Evolutionary conservation across 345 rosid genomes (phyloP).

Genomic region (Melastoma malabathricum): DNA sequence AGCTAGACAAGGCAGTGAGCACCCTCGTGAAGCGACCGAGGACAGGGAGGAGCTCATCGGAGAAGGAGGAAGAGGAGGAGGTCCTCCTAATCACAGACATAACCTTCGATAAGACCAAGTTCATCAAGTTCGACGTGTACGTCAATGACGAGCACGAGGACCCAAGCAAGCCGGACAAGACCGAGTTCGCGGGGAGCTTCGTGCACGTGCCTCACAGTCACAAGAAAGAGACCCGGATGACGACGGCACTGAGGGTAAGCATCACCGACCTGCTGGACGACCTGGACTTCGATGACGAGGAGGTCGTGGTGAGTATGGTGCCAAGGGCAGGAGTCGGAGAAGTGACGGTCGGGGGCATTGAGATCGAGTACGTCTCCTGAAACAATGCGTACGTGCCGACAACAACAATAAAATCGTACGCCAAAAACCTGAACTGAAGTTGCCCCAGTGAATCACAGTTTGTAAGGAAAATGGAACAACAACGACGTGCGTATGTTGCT

Average conservation of each 20-base stretch:
- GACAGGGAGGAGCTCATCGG: constrained; percentile 30
- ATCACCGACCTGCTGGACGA: constrained; percentile 41
- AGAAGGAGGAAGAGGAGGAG: constrained; percentile 50
- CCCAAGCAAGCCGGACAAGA: constrained; percentile 16
- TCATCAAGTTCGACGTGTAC: constrained; percentile 41
- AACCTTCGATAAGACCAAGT: constrained; percentile 20
- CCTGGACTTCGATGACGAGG: constrained; percentile 40
- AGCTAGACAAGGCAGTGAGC: constrained; percentile 19
- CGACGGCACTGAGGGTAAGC: constrained; percentile 26
- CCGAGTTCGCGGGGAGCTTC: constrained; percentile 50
- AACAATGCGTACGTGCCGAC: too few relatives aligned
- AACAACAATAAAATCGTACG: too few relatives aligned
- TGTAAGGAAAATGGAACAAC: too few relatives aligned
- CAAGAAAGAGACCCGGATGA: constrained; percentile 25
- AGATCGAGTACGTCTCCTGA: constrained; percentile 21
- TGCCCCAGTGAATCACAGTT: too few relatives aligned
- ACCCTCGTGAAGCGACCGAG: constrained; percentile 26
- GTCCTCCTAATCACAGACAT: constrained; percentile 29
- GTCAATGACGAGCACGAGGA: constrained; percentile 31
- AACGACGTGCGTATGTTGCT: too few relatives aligned
- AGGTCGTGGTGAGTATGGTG: constrained; percentile 33
- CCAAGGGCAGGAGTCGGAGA: constrained; percentile 20
- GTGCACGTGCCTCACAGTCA: constrained; percentile 40
- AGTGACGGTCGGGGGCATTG: constrained; percentile 24
- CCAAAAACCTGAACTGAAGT: too few relatives aligned